phyloP scores from a whole-genome alignment of 169 alveolate species.

The Plasmodium coatneyi region DNA sequence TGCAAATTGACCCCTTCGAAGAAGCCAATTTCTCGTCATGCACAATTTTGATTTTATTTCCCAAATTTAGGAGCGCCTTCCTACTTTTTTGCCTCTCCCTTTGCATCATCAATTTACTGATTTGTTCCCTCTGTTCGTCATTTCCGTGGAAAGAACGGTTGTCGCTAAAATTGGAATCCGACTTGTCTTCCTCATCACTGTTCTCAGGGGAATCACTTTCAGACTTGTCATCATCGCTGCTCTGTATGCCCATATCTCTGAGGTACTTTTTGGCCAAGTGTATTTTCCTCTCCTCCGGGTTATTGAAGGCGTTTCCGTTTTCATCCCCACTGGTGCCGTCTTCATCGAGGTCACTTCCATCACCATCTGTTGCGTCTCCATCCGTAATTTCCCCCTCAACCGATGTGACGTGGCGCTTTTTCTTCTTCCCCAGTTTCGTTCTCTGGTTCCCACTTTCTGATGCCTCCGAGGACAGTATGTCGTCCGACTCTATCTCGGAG shows the following conservation, averaged over 20 bases:
- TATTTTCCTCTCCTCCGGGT: constrained; percentile 72
- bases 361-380: not conserved
- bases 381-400: not conserved
- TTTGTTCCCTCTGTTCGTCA: constrained; percentile 36
- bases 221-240: constrained; percentile 22
- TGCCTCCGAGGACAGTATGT: constrained; percentile 29
- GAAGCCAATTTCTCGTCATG: constrained; percentile 48
- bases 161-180: not conserved
- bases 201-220: not conserved
- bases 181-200: constrained; percentile 15
- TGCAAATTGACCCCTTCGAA: not conserved
- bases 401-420: constrained; percentile 5
- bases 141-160: constrained; percentile 8
- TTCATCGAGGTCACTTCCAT: constrained; percentile 9
- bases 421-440: not conserved
- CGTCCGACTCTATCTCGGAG: constrained; percentile 70
- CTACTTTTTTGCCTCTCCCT: constrained; percentile 22
- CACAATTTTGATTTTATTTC: constrained; percentile 33
- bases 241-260: constrained; percentile 53
- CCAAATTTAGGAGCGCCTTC: constrained; percentile 47
- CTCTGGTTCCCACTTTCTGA: constrained; percentile 13
- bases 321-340: constrained; percentile 9
- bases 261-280: constrained; percentile 67
- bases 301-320: constrained; percentile 25
- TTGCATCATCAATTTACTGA: constrained; percentile 36